Evolutionary conservation across 129 eudicot species (phyloP).

Genomic region (Chrysanthemum seticuspe): DNA sequence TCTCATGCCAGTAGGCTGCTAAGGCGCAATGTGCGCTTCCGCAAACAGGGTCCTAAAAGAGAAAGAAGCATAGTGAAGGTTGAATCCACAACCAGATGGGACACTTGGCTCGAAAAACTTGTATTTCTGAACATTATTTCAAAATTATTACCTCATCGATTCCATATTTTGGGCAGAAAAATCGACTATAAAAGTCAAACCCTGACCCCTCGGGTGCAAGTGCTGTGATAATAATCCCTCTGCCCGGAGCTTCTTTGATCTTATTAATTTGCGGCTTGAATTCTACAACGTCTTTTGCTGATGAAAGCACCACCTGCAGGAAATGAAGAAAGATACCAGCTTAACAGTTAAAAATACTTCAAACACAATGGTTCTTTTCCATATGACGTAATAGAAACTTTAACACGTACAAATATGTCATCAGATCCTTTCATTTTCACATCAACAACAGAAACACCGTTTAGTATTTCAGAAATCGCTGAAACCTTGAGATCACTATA

Average conservation of each 20-base stretch:
- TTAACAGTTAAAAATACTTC: background rate
- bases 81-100: background rate
- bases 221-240: conserved; percentile 66
- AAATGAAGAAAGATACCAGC: background rate
- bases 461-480: conserved; percentile 49
- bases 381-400: conserved; percentile 13
- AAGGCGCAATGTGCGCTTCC: conserved; percentile 93
- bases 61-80: background rate
- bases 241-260: conserved; percentile 57
- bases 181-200: conserved; percentile 73
- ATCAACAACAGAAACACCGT: conserved; percentile 55
- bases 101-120: background rate
- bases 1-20: conserved; percentile 71
- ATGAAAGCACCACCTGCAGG: conserved; percentile 63
- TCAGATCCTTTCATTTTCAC: conserved; percentile 44
- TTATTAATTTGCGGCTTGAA: conserved; percentile 50
- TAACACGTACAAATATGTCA: conserved; percentile 63
- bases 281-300: conserved; percentile 60
- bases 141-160: conserved; percentile 49
- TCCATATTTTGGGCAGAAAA: conserved; percentile 78
- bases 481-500: conserved; percentile 34
- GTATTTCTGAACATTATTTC: background rate
- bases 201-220: conserved; percentile 68
- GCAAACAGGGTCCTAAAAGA: conserved; percentile 73
- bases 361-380: background rate